Conservation (phyloP, 768 basidiomycete genomes). For the Boletus huronensis region DNA sequence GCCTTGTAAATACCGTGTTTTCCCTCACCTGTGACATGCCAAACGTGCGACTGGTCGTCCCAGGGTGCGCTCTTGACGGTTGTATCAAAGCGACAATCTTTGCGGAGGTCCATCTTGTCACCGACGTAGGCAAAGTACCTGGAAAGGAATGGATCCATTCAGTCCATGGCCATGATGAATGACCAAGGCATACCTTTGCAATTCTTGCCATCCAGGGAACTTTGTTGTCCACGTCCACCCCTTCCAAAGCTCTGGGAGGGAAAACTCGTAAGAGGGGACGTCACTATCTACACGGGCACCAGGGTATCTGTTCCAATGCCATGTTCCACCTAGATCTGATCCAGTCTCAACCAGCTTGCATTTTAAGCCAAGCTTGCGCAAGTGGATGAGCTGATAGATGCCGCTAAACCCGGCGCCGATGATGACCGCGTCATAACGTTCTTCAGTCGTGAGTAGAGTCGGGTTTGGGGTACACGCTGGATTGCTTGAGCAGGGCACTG, state of each 20-base stretch:
- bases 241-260: constrained; percentile 13
- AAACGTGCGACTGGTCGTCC: constrained; percentile 6
- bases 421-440: constrained; percentile 5
- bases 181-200: background rate
- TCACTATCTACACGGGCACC: constrained; percentile 11
- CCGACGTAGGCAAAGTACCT: constrained; percentile 10
- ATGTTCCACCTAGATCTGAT: constrained; percentile 8
- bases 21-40: constrained; percentile 3
- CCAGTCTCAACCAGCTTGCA: constrained; percentile 4
- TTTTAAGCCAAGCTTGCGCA: constrained; percentile 7
- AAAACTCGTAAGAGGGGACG: constrained; percentile 7
- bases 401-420: constrained; percentile 12
- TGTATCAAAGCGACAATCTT: constrained; percentile 11
- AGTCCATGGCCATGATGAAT: background rate
- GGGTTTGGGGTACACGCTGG: background rate
- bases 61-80: constrained; percentile 9
- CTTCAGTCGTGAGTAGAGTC: constrained; percentile 1
- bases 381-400: constrained; percentile 8
- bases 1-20: constrained; percentile 3
- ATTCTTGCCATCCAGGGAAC: constrained; percentile 7
- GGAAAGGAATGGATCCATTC: background rate
- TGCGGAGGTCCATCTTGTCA: constrained; percentile 9
- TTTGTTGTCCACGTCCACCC: constrained; percentile 11
- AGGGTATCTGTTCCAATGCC: constrained; percentile 16
- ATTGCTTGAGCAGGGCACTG: too few relatives aligned